Evolutionary conservation across 2,329 filamentous ascomycete species (phyloP).

Genomic region (Botrytis fabae): DNA sequence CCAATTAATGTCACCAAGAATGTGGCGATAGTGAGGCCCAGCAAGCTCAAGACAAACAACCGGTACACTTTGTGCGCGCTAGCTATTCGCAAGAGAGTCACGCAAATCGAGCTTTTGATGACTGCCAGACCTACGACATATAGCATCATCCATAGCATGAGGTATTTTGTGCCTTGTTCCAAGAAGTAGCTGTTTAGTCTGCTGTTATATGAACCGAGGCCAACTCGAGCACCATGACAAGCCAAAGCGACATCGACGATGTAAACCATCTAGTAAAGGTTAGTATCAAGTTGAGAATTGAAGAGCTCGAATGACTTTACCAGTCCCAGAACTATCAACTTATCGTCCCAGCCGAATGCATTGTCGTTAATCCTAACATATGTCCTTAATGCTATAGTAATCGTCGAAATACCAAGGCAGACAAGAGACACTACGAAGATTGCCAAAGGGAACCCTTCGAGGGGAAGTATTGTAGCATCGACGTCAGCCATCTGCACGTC

Average conservation of each 20-base stretch:
- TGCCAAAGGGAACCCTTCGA: slow-evolving; percentile 1
- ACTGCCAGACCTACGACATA: slow-evolving; percentile 30
- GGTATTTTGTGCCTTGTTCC: slow-evolving; percentile 29
- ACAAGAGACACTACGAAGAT: slow-evolving; percentile 11
- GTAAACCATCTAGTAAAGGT: slow-evolving; percentile 10
- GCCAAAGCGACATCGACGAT: slow-evolving; percentile 28
- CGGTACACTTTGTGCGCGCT: slow-evolving; percentile 15
- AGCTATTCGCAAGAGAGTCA: slow-evolving; percentile 31
- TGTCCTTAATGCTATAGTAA: slow-evolving; percentile 1
- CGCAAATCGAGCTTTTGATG: slow-evolving; percentile 34
- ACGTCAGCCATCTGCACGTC: neutral
- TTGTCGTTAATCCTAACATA: neutral
- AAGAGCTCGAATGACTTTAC: neutral
- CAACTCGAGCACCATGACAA: slow-evolving; percentile 29
- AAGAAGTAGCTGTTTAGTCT: slow-evolving; percentile 26
- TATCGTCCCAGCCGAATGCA: slow-evolving; percentile 19
- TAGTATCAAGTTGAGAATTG: neutral
- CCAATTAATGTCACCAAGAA: slow-evolving; percentile 31
- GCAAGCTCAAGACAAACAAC: slow-evolving; percentile 14
- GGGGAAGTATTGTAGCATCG: neutral
- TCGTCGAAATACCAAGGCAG: neutral
- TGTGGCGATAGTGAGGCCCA: slow-evolving; percentile 18
- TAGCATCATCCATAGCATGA: slow-evolving; percentile 28
- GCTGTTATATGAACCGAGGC: slow-evolving; percentile 29
- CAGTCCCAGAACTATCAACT: slow-evolving; percentile 7